phyloP scores from a whole-genome alignment of 257 asterid species.

The Capsicum rhomboideum region DNA sequence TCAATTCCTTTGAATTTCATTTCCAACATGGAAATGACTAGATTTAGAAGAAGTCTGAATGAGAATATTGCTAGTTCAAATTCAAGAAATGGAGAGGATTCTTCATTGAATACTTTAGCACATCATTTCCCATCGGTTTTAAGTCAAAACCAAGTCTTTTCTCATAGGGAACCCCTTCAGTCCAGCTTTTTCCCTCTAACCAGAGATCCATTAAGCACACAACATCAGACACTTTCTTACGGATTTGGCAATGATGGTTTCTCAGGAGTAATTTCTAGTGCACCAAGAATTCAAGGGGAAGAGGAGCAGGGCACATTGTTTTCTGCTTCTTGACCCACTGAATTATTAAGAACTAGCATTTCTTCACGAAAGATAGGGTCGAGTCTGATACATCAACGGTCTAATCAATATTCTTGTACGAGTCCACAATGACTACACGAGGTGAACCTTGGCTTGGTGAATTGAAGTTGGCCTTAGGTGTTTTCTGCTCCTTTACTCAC shows the following conservation, averaged over 20 bases:
- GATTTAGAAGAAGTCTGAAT: slow-evolving; percentile 8
- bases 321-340: neutral
- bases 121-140: neutral
- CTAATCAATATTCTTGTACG: too few relatives aligned
- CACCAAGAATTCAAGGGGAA: neutral
- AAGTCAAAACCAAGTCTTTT: slow-evolving; percentile 52
- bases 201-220: slow-evolving; percentile 34
- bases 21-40: slow-evolving; percentile 17
- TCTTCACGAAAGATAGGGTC: too few relatives aligned
- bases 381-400: too few relatives aligned
- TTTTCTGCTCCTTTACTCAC: neutral
- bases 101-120: neutral
- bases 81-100: neutral
- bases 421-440: too few relatives aligned
- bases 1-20: neutral
- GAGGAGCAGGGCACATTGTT: neutral
- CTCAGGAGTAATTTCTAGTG: neutral
- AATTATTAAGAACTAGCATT: neutral
- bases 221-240: neutral
- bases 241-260: neutral
- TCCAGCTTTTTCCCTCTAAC: slow-evolving; percentile 93
- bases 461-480: too few relatives aligned
- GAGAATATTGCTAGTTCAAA: neutral
- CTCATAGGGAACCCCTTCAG: slow-evolving; percentile 99
- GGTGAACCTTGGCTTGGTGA: too few relatives aligned